These are phyloP conservation scores for Lichtheimia corymbifera DNA, from an alignment of 371 early-diverging fungal genomes.

Conservation along the genomic window DNA sequence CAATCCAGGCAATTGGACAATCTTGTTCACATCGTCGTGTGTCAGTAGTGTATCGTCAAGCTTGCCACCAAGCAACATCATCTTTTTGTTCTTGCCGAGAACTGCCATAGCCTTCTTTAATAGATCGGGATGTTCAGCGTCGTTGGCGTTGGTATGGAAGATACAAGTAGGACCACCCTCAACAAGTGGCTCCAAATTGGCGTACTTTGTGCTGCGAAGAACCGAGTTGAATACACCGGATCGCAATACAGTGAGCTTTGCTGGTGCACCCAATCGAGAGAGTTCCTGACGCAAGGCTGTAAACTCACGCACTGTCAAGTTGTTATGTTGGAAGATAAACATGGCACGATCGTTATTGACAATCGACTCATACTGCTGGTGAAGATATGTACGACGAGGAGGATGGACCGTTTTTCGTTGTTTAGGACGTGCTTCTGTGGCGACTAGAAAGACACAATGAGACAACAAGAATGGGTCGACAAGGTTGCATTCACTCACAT, in stretches of 20 bases:
- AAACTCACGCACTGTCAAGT: slow-evolving; percentile 64
- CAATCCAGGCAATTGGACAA: slow-evolving; percentile 59
- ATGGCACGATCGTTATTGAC: slow-evolving; percentile 56
- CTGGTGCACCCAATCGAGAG: slow-evolving; percentile 24
- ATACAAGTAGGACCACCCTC: slow-evolving; percentile 58
- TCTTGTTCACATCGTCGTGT: slow-evolving; percentile 54
- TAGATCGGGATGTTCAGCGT: slow-evolving; percentile 38
- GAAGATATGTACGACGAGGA: slow-evolving; percentile 53
- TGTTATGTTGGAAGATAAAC: slow-evolving; percentile 71
- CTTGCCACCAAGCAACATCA: slow-evolving; percentile 65
- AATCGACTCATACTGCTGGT: slow-evolving; percentile 52
- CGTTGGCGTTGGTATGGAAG: slow-evolving; percentile 46
- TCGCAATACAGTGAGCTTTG: slow-evolving; percentile 53
- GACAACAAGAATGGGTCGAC: neutral
- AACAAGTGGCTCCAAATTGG: slow-evolving; percentile 58
- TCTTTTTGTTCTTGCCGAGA: slow-evolving; percentile 62
- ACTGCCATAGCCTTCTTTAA: slow-evolving; percentile 50
- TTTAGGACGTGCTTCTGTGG: slow-evolving; percentile 24
- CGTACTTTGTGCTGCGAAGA: slow-evolving; percentile 54
- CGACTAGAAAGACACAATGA: slow-evolving; percentile 21
- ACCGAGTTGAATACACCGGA: slow-evolving; percentile 58
- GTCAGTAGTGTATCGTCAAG: slow-evolving; percentile 57
- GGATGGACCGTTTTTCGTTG: slow-evolving; percentile 30
- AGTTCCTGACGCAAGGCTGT: slow-evolving; percentile 57
- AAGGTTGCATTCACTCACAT: slow-evolving; percentile 4